These are phyloP conservation scores for Cyberlindnera americana DNA, from an alignment of 805 yeast species.

Conservation along the genomic window DNA sequence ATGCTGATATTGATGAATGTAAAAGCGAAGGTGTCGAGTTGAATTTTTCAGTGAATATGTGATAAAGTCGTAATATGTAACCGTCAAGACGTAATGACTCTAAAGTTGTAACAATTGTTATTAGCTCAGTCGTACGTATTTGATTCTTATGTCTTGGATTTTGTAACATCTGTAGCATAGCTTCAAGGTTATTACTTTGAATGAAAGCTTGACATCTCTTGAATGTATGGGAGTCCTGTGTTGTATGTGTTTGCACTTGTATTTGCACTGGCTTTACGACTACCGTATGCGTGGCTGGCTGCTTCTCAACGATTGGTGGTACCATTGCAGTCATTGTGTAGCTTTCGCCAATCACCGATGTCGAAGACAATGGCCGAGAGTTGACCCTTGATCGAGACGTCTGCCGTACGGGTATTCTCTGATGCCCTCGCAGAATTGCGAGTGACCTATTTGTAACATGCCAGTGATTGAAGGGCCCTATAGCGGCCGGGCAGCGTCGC, in stretches of 20 bases:
- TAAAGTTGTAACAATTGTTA: background rate
- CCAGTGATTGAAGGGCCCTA: slow-evolving; percentile 1
- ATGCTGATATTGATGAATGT: slow-evolving; percentile 4
- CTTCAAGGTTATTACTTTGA: slow-evolving; percentile 1
- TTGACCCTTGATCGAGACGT: slow-evolving; percentile 7
- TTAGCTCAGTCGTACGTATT: background rate
- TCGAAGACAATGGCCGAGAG: slow-evolving; percentile 8
- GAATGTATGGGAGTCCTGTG: background rate
- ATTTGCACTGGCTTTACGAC: background rate
- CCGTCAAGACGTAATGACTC: background rate
- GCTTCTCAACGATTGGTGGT: background rate
- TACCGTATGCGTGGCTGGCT: background rate
- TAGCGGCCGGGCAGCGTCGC: slow-evolving; percentile 5
- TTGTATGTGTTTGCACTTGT: background rate
- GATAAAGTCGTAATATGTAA: slow-evolving; percentile 3
- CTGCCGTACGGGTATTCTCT: slow-evolving; percentile 9
- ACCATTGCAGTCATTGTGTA: background rate
- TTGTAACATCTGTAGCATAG: background rate
- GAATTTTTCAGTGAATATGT: slow-evolving; percentile 3
- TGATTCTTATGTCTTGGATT: background rate
- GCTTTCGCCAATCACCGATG: slow-evolving; percentile 5
- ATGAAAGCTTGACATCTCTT: background rate
- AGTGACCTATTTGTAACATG: slow-evolving; percentile 1
- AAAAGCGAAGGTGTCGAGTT: slow-evolving; percentile 1
- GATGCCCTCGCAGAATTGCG: slow-evolving; percentile 1